Conservation (phyloP, 257 asterid genomes). For the Orobanche coerulescens region DNA sequence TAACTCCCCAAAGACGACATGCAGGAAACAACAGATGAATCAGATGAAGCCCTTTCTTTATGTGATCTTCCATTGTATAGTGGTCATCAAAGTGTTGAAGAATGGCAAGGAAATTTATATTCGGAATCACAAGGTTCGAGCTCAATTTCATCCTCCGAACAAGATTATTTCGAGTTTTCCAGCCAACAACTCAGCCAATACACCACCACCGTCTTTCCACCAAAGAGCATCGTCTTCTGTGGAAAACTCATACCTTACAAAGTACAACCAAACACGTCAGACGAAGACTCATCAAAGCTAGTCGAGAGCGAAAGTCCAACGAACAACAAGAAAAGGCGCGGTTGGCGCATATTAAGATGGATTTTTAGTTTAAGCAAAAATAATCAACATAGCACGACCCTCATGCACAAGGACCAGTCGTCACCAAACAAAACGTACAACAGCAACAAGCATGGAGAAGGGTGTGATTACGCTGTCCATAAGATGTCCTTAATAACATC, state of each 20-base stretch:
- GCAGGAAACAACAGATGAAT: conserved; percentile 28
- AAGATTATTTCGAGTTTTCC: conserved; percentile 36
- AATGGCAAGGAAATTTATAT: conserved; percentile 32
- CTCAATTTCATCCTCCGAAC: conserved; percentile 34
- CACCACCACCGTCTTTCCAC: conserved; percentile 23
- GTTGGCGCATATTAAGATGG: conserved; percentile 25
- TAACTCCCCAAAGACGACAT: conserved; percentile 21
- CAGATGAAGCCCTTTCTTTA: conserved; percentile 61
- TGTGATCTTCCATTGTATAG: conserved; percentile 50
- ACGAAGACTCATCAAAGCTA: neutral
- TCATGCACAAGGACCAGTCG: neutral
- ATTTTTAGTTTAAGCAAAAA: conserved; percentile 9
- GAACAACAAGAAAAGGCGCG: neutral
- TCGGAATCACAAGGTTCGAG: conserved; percentile 41
- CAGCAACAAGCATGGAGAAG: conserved; percentile 20
- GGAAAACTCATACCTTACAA: conserved; percentile 46
- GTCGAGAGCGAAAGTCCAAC: conserved; percentile 16
- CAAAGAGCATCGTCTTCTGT: conserved; percentile 52
- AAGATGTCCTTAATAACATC: conserved; percentile 37
- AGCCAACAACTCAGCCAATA: conserved; percentile 29
- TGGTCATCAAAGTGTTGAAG: conserved; percentile 17
- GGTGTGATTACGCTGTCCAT: conserved; percentile 17
- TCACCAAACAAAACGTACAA: conserved; percentile 17
- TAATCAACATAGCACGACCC: neutral
- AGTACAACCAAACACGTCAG: conserved; percentile 16